Evolutionary conservation across 2,329 filamentous ascomycete genomes (phyloP), one percentile per base, ranked within the genome.

Genomic region (Dothiorella sarmentorum): DNA sequence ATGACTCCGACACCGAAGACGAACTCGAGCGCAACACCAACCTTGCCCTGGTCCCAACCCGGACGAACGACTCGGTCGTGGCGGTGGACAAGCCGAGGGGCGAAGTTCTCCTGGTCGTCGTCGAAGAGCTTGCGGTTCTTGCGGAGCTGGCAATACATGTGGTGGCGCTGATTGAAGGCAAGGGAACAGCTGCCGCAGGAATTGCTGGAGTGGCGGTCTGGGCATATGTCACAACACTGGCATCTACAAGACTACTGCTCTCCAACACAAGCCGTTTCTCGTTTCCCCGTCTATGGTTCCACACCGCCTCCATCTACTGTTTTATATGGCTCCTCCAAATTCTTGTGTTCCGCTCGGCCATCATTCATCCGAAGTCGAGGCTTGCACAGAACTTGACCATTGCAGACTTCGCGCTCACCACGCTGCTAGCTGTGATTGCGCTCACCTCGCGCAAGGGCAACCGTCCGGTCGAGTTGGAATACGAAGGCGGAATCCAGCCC

Each of bases 401-500:
- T 62, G 75, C 83, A 60, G 86, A 95, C 66, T 97, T 97, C 68
- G 77, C 79, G 1, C 77, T 97, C 61, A 85, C 83, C 5, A 87
- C 88, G 0, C 70, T 96, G 11, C 81, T 99, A 11, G 86, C 91
- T 56, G 72, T 83, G 44, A 86, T 97, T 69, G 85, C 90, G 42
- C 74, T 95, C 59, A 89, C 86, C 53, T 95, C 91, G 62, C 86
- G 94, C 63, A 94, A 91, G 75, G 94, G 94, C 43, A 97, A 97
- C 73, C 94, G 91, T 73, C 85, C 88, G 3, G 89, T 99, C 11
- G 75, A 92, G 44, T 73, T 97, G 67, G 91, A 96, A 73, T 92
- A 92, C 79, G 92, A 97, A 73, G 90, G 89, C 61, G 88, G 88
- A 29, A 84, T 99, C 53, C 85, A 93, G 68, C 94, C 94, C 18